phyloP scores from a whole-genome alignment of 306 rosid species.

The Vicia faba region DNA sequence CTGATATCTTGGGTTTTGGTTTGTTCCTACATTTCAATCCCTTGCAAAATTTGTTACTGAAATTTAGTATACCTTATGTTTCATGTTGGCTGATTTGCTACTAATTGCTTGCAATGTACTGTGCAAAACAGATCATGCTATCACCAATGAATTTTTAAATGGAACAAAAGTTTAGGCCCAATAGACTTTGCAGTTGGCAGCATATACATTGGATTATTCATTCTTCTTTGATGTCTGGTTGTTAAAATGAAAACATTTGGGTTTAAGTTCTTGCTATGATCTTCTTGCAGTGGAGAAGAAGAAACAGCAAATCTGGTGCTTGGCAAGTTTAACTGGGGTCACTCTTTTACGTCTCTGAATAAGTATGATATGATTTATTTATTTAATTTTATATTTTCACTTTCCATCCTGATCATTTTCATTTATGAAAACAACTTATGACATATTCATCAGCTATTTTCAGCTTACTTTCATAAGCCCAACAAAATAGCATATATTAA shows the following conservation, averaged over 20 bases:
- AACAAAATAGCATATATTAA: no score
- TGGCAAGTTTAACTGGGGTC: constrained; percentile 98
- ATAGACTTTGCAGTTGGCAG: constrained; percentile 23
- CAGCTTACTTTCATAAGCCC: no score
- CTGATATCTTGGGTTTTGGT: not conserved
- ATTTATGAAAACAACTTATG: no score
- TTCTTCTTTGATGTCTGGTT: constrained; percentile 23
- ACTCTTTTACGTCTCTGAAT: constrained; percentile 81
- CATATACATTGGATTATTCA: not conserved
- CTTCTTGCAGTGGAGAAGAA: constrained; percentile 81
- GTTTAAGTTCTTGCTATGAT: constrained; percentile 30
- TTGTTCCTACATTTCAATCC: not conserved
- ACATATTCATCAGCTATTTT: no score
- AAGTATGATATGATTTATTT: constrained; percentile 48
- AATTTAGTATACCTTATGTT: constrained; percentile 24
- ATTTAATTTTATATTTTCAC: constrained; percentile 5
- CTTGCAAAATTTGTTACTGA: not conserved
- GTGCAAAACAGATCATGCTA: constrained; percentile 14
- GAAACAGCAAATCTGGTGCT: constrained; percentile 88
- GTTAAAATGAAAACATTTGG: constrained; percentile 25
- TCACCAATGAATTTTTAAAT: constrained; percentile 29
- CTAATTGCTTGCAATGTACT: constrained; percentile 19
- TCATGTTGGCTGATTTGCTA: constrained; percentile 15
- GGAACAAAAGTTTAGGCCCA: constrained; percentile 15
- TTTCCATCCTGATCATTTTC: constrained; percentile 1